These are phyloP conservation scores for Pholiota molesta DNA, from an alignment of 768 basidiomycete species.

Conservation along the genomic window DNA sequence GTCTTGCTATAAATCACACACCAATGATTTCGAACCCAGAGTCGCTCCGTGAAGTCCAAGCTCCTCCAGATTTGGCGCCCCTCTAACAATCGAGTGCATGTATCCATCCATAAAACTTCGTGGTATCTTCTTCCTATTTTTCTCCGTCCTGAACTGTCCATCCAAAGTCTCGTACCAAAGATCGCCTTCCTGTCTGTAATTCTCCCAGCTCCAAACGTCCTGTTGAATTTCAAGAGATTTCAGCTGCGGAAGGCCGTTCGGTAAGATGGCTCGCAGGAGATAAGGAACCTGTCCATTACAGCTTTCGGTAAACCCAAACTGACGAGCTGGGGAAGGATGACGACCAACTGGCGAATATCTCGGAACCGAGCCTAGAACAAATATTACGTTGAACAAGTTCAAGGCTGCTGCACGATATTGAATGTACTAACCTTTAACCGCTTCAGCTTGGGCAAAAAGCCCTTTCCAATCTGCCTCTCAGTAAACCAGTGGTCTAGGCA, in stretches of 20 bases:
- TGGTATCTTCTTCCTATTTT: not conserved
- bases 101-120: not conserved
- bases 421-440: not conserved
- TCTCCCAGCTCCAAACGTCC: no score
- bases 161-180: not conserved
- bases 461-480: not conserved
- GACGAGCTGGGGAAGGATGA: conserved; percentile 12
- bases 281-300: conserved; percentile 23
- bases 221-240: no score
- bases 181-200: not conserved
- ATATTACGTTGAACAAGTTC: not conserved
- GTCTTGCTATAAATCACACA: no score
- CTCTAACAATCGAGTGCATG: not conserved
- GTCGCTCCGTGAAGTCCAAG: not conserved
- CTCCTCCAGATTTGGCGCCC: not conserved
- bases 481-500: not conserved
- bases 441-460: not conserved
- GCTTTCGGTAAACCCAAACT: conserved; percentile 9
- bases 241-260: conserved; percentile 11
- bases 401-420: no score
- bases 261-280: conserved; percentile 18
- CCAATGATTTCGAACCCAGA: not conserved
- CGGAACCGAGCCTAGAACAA: conserved; percentile 9
- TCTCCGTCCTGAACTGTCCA: not conserved
- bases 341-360: conserved; percentile 9